These are phyloP conservation scores for Fraxinus angustifolia DNA, from an alignment of 305 asterid genomes.

Conservation along the genomic window DNA sequence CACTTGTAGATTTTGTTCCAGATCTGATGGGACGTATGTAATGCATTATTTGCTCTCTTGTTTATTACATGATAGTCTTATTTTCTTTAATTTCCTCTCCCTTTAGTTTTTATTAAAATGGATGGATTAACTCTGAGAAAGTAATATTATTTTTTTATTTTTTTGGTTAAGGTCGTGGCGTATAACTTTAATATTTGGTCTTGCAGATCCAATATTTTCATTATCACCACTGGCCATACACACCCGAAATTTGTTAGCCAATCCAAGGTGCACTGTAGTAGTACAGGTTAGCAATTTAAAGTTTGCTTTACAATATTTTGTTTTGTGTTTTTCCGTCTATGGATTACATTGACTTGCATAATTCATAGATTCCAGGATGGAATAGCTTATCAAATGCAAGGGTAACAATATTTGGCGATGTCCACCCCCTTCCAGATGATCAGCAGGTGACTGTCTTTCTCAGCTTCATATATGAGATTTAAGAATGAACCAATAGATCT, in stretches of 20 bases:
- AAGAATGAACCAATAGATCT: not conserved
- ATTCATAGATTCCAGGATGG: slow-evolving; percentile 89
- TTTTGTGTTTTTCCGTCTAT: slow-evolving; percentile 12
- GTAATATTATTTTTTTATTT: too few species aligned
- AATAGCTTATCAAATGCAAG: slow-evolving; percentile 98
- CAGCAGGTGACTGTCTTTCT: slow-evolving; percentile 63
- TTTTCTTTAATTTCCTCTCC: not conserved
- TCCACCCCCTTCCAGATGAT: slow-evolving; percentile 83
- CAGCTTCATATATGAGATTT: not conserved
- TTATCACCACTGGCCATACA: slow-evolving; percentile 96
- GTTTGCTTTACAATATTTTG: not conserved
- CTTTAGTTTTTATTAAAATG: not conserved
- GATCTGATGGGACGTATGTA: slow-evolving; percentile 5
- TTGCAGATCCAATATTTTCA: slow-evolving; percentile 86
- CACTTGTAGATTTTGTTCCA: slow-evolving; percentile 3
- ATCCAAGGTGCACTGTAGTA: slow-evolving; percentile 84
- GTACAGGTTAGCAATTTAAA: slow-evolving; percentile 67
- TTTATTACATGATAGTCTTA: not conserved
- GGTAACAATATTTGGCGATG: slow-evolving; percentile 91
- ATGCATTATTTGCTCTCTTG: not conserved
- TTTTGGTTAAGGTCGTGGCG: not conserved
- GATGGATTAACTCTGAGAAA: not conserved
- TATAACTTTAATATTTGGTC: not conserved
- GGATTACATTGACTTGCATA: slow-evolving; percentile 21
- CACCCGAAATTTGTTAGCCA: slow-evolving; percentile 89